Evolutionary conservation across 2,329 filamentous ascomycete species (phyloP).

Genomic region (Xylaria arbuscula): DNA sequence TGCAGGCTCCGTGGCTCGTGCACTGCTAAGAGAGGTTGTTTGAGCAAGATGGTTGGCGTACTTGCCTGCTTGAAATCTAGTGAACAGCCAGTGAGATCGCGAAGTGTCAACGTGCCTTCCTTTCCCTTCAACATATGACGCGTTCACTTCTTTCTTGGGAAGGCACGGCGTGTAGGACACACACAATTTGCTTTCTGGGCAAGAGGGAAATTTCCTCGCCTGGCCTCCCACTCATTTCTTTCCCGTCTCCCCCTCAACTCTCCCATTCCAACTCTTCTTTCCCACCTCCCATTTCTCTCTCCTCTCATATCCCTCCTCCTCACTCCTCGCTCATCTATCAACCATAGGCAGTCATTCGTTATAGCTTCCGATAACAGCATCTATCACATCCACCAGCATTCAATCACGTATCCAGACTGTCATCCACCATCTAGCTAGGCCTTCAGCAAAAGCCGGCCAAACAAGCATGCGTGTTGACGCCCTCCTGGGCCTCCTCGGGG

Average conservation of each 20-base stretch:
- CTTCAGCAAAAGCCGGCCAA: slow-evolving; percentile 18
- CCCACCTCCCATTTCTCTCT: slow-evolving; percentile 12
- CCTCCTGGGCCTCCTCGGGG: slow-evolving; percentile 45
- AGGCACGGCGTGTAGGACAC: slow-evolving; percentile 26
- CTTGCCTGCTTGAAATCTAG: neutral
- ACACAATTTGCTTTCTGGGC: slow-evolving; percentile 12
- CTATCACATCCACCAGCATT: slow-evolving; percentile 24
- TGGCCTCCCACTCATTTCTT: slow-evolving; percentile 30
- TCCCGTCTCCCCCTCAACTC: slow-evolving; percentile 25
- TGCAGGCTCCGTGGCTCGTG: neutral
- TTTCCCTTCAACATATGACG: slow-evolving; percentile 9
- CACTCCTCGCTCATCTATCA: slow-evolving; percentile 29
- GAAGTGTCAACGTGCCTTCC: slow-evolving; percentile 23
- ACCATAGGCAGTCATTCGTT: slow-evolving; percentile 42
- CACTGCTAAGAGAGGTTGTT: neutral
- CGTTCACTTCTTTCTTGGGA: slow-evolving; percentile 20
- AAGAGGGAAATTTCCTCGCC: slow-evolving; percentile 18
- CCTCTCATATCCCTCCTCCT: slow-evolving; percentile 9
- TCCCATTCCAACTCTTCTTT: slow-evolving; percentile 31
- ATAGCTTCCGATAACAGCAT: slow-evolving; percentile 34
- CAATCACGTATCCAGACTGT: slow-evolving; percentile 25
- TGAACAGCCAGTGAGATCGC: neutral
- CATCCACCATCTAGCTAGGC: slow-evolving; percentile 27
- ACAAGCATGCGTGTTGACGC: slow-evolving; percentile 45
- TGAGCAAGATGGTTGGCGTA: slow-evolving; percentile 6